phyloP scores from a whole-genome alignment of 257 asterid genomes.

The Fraxinus anomala region DNA sequence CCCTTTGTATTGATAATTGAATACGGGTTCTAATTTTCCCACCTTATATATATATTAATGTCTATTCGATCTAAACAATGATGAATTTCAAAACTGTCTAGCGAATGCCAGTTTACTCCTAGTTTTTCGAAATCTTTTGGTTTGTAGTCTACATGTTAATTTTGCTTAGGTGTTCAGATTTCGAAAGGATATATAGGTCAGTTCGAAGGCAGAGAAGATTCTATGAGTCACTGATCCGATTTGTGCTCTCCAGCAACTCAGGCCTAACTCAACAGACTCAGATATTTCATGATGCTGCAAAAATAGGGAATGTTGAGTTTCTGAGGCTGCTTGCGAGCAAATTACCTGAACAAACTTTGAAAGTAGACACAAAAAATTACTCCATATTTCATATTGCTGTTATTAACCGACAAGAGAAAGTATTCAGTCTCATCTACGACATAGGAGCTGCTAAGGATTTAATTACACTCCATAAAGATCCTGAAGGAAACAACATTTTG shows the following conservation, averaged over 20 bases:
- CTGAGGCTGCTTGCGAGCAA: conserved; percentile 23
- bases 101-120: not conserved
- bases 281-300: conserved; percentile 17
- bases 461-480: conserved; percentile 20
- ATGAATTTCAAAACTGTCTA: too few species aligned
- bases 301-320: conserved; percentile 30
- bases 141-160: not conserved
- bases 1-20: too few species aligned
- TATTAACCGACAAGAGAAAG: conserved; percentile 31
- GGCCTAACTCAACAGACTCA: not conserved
- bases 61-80: too few species aligned
- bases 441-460: conserved; percentile 24
- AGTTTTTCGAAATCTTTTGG: too few species aligned
- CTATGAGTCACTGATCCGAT: too few species aligned
- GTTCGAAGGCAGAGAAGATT: too few species aligned
- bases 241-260: too few species aligned
- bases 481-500: conserved; percentile 29
- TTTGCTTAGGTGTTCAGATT: not conserved
- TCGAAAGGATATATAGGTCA: not conserved
- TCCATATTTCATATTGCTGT: conserved; percentile 36
- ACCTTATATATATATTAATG: too few species aligned
- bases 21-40: too few species aligned
- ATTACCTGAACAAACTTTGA: too few species aligned
- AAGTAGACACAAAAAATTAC: too few species aligned
- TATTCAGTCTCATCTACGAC: conserved; percentile 24